Percentiles rank a stretch among this genome's conserved stretches.
These are phyloP conservation scores for Kodamaea hsintzibuensis DNA, from an alignment of 805 yeast species.

Conservation along the genomic window DNA sequence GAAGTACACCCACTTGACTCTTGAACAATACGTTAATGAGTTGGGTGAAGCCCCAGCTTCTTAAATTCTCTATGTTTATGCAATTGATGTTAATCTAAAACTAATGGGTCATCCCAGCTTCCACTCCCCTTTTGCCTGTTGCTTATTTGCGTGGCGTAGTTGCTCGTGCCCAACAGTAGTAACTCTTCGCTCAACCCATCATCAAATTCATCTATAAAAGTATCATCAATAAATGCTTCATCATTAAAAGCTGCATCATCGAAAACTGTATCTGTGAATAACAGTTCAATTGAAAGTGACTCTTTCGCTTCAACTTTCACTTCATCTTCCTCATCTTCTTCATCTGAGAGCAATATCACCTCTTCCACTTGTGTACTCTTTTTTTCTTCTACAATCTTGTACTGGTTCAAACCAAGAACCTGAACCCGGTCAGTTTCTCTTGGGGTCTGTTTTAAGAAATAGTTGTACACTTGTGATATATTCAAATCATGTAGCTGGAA, in stretches of 20 bases:
- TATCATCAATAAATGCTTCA: neutral
- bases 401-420: slow-evolving; percentile 34
- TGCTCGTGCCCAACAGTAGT: slow-evolving; percentile 15
- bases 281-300: too few relatives aligned
- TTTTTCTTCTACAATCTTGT: slow-evolving; percentile 33
- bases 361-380: slow-evolving; percentile 10
- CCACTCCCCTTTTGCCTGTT: slow-evolving; percentile 26
- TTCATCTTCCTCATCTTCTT: slow-evolving; percentile 21
- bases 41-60: slow-evolving; percentile 23
- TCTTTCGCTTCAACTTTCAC: neutral
- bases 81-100: slow-evolving; percentile 26
- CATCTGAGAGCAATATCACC: slow-evolving; percentile 33
- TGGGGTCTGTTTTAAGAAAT: slow-evolving; percentile 42
- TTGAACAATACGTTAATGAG: slow-evolving; percentile 33
- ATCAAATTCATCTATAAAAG: slow-evolving; percentile 19
- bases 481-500: slow-evolving; percentile 35
- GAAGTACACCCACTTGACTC: slow-evolving; percentile 30
- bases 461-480: slow-evolving; percentile 42
- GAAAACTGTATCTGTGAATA: too few relatives aligned
- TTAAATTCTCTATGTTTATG: neutral
- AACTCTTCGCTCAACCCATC: slow-evolving; percentile 35
- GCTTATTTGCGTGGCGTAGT: neutral
- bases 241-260: neutral
- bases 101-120: slow-evolving; percentile 42
- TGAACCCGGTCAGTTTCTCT: slow-evolving; percentile 34